Conservation (phyloP, 1,139 yeast species). For the Candida sp. region DNA sequence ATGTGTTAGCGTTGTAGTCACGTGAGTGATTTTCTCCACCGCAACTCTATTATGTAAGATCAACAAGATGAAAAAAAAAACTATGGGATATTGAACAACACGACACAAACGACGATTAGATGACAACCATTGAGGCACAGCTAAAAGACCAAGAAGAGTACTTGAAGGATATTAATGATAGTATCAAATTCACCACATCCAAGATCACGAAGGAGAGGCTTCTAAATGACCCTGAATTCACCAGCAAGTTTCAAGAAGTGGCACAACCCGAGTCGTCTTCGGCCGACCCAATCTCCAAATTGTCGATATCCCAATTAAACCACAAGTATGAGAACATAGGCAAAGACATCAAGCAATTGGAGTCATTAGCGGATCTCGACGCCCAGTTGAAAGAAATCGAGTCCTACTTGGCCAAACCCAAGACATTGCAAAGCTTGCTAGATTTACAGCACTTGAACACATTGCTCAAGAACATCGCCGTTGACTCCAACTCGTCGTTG, state of each 20-base stretch:
- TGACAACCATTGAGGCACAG: constrained; percentile 12
- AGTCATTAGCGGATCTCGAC: constrained; percentile 25
- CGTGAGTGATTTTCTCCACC: neutral
- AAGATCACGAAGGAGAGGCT: constrained; percentile 6
- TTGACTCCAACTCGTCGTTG: constrained; percentile 5
- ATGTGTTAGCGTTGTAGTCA: neutral
- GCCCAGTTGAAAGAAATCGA: constrained; percentile 26
- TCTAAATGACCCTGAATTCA: constrained; percentile 7
- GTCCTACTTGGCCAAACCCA: constrained; percentile 14
- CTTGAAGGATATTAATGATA: constrained; percentile 5
- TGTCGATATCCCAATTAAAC: constrained; percentile 24
- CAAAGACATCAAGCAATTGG: constrained; percentile 20
- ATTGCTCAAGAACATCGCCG: constrained; percentile 9
- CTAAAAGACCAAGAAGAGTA: constrained; percentile 5
- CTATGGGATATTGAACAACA: neutral
- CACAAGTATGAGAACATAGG: constrained; percentile 19
- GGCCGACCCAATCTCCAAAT: constrained; percentile 8
- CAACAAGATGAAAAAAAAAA: neutral
- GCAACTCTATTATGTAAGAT: neutral
- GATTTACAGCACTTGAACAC: constrained; percentile 18
- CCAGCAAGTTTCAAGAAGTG: constrained; percentile 5
- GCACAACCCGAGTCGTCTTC: neutral
- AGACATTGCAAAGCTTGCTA: constrained; percentile 12
- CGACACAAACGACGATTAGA: constrained; percentile 4
- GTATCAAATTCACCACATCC: constrained; percentile 1